These are phyloP conservation scores for Kappamyces sp. DNA, from an alignment of 192 early-diverging fungal genomes.

Conservation along the genomic window DNA sequence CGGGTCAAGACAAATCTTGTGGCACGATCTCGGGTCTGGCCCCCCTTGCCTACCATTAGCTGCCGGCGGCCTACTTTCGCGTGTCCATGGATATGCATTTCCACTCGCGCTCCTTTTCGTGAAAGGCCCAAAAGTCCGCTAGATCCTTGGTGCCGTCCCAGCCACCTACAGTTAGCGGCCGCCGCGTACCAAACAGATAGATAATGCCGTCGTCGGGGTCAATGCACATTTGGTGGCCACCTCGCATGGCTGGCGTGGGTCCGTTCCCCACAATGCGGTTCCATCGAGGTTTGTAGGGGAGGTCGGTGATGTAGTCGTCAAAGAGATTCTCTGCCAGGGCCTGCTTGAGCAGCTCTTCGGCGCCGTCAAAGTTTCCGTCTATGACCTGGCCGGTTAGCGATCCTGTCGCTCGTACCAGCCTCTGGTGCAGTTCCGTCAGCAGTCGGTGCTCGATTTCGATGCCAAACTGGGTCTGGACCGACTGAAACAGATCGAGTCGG, in stretches of 20 bases:
- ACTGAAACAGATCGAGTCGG: conserved; percentile 63
- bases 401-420: conserved; percentile 22
- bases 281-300: conserved; percentile 72
- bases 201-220: conserved; percentile 63
- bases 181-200: conserved; percentile 68
- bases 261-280: conserved; percentile 29
- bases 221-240: conserved; percentile 97
- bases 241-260: conserved; percentile 52
- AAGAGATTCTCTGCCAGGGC: conserved; percentile 64
- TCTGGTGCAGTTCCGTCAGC: conserved; percentile 64
- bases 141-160: conserved; percentile 88
- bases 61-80: conserved; percentile 36
- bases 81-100: conserved; percentile 72
- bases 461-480: conserved; percentile 55
- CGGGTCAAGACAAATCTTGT: conserved; percentile 87
- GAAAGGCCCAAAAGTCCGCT: conserved; percentile 83
- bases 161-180: conserved; percentile 31
- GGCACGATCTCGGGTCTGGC: conserved; percentile 82
- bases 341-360: conserved; percentile 64
- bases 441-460: conserved; percentile 73
- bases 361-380: conserved; percentile 63
- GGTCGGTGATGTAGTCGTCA: conserved; percentile 58
- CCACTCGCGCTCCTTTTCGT: conserved; percentile 61
- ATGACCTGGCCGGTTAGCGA: conserved; percentile 26
- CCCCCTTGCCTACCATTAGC: conserved; percentile 63